Evolutionary conservation across 2,329 filamentous ascomycete species (phyloP).

Genomic region (Ilyonectria robusta): DNA sequence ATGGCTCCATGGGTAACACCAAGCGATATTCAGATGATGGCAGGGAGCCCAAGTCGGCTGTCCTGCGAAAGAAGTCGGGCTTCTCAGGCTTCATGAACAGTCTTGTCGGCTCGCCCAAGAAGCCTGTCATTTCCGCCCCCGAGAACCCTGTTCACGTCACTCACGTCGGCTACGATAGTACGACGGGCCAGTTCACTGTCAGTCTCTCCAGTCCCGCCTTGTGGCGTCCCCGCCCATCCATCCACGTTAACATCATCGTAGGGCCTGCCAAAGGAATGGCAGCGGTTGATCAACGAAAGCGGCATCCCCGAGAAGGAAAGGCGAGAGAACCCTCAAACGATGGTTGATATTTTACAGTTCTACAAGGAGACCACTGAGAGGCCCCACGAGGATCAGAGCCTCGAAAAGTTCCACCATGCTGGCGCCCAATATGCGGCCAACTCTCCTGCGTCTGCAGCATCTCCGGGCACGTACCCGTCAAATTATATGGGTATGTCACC

Average conservation of each 20-base stretch:
- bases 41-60: slow-evolving; percentile 72
- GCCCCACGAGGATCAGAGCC: slow-evolving; percentile 86
- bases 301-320: slow-evolving; percentile 97
- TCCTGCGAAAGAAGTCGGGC: slow-evolving; percentile 86
- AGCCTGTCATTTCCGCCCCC: slow-evolving; percentile 95
- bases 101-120: slow-evolving; percentile 85
- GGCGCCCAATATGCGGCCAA: slow-evolving; percentile 66
- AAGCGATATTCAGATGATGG: slow-evolving; percentile 87
- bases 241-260: slow-evolving; percentile 54
- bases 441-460: slow-evolving; percentile 61
- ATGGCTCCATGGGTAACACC: slow-evolving; percentile 63
- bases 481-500: slow-evolving; percentile 72
- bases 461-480: slow-evolving; percentile 68
- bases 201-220: slow-evolving; percentile 53
- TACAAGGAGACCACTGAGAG: slow-evolving; percentile 94
- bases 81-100: slow-evolving; percentile 92
- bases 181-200: slow-evolving; percentile 96
- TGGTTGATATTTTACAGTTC: slow-evolving; percentile 95
- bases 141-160: slow-evolving; percentile 98
- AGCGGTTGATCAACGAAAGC: slow-evolving; percentile 93
- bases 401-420: slow-evolving; percentile 96
- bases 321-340: slow-evolving; percentile 94
- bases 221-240: slow-evolving; percentile 32
- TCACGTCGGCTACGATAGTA: slow-evolving; percentile 96
- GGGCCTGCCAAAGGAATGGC: slow-evolving; percentile 98